These are phyloP conservation scores for Melampsora americana DNA, from an alignment of 1,284 basidiomycete species.

Conservation along the genomic window DNA sequence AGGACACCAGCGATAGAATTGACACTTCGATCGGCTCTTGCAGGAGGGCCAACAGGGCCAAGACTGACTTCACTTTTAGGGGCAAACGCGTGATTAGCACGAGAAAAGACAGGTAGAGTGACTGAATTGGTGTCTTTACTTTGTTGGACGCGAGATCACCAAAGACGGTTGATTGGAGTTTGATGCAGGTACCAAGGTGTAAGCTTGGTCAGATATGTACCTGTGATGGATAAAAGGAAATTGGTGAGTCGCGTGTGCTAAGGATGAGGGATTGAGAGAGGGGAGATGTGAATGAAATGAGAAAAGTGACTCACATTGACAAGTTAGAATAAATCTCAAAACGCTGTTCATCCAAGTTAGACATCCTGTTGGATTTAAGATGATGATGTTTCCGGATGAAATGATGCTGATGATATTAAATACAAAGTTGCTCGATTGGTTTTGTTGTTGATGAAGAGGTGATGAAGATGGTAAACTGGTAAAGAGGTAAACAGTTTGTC, in stretches of 20 bases:
- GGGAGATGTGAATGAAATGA: no score
- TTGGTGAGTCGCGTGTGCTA: background rate
- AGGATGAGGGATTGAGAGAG: background rate
- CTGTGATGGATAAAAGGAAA: background rate
- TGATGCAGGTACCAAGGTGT: slow-evolving; percentile 14
- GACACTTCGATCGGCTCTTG: slow-evolving; percentile 16
- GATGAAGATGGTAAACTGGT: background rate
- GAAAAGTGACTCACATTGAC: background rate
- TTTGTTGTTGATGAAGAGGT: background rate
- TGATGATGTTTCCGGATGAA: background rate
- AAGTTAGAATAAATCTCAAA: slow-evolving; percentile 7
- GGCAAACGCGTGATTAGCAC: background rate
- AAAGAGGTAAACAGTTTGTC: no score
- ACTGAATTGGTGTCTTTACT: slow-evolving; percentile 5
- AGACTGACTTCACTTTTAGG: slow-evolving; percentile 28
- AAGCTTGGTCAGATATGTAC: slow-evolving; percentile 33
- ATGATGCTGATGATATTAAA: background rate
- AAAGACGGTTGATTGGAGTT: background rate
- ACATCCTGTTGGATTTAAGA: background rate
- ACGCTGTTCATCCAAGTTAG: background rate
- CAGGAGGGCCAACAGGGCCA: slow-evolving; percentile 14
- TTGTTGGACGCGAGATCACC: slow-evolving; percentile 15
- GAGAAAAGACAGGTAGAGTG: background rate
- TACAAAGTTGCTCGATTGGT: background rate
- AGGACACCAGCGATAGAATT: slow-evolving; percentile 32